These are phyloP conservation scores for Funneliformis caledonium DNA, from an alignment of 371 early-diverging fungal species.

Conservation along the genomic window DNA sequence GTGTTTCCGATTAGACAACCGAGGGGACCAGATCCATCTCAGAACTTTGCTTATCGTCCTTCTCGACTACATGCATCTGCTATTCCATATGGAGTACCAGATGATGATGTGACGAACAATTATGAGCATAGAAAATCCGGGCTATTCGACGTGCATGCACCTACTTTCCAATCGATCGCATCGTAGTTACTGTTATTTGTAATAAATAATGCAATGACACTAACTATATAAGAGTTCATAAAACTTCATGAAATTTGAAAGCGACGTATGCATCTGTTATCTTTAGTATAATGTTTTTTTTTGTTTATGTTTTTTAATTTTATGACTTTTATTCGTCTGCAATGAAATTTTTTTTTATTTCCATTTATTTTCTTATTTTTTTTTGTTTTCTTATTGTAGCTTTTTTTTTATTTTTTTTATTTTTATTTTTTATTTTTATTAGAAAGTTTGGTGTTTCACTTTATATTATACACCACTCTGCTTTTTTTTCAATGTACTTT, in stretches of 20 bases:
- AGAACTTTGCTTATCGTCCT: constrained; percentile 43
- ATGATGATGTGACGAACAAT: constrained; percentile 24
- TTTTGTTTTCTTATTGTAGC: not conserved
- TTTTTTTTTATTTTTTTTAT: too few species aligned
- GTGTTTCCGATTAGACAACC: constrained; percentile 67
- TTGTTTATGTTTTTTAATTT: not conserved
- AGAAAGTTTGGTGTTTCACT: not conserved
- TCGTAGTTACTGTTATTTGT: constrained; percentile 12
- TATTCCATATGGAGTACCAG: constrained; percentile 29
- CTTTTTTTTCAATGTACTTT: not conserved
- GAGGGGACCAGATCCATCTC: constrained; percentile 58
- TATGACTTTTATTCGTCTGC: not conserved
- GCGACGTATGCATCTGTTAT: not conserved
- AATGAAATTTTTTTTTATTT: not conserved
- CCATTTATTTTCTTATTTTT: too few species aligned
- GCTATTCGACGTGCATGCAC: constrained; percentile 38
- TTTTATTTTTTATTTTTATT: not conserved
- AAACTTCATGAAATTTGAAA: not conserved
- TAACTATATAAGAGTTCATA: not conserved
- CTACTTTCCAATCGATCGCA: constrained; percentile 36
- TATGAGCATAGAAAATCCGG: constrained; percentile 29
- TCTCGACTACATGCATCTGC: constrained; percentile 33
- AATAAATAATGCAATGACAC: not conserved
- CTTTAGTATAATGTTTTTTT: not conserved
- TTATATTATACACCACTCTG: not conserved